Conservation (phyloP, 805 yeast species). For the Candida loeiensis region DNA sequence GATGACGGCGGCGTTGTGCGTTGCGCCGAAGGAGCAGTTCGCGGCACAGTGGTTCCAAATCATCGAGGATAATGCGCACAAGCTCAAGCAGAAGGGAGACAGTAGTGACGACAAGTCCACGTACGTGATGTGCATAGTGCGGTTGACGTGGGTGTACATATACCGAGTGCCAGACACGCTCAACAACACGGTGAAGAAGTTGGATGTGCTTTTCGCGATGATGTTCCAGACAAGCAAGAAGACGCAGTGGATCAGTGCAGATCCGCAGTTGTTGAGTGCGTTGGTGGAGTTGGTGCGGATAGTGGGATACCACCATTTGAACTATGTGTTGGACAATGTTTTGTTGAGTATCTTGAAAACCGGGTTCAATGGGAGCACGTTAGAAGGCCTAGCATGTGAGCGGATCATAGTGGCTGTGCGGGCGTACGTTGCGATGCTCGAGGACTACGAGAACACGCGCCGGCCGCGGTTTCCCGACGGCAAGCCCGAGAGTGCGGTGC, state of each 20-base stretch:
- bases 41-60: conserved; percentile 65
- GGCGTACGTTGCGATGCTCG: conserved; percentile 67
- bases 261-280: conserved; percentile 57
- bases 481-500: conserved; percentile 16
- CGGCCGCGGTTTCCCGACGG: conserved; percentile 76
- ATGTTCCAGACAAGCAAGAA: conserved; percentile 52
- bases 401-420: conserved; percentile 64
- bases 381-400: conserved; percentile 70
- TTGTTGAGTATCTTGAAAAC: conserved; percentile 64
- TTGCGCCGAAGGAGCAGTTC: conserved; percentile 75
- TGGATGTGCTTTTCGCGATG: conserved; percentile 59
- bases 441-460: conserved; percentile 51
- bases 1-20: conserved; percentile 71
- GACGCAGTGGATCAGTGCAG: conserved; percentile 74
- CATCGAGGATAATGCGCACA: conserved; percentile 58
- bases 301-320: conserved; percentile 74
- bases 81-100: conserved; percentile 58
- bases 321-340: conserved; percentile 74
- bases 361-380: conserved; percentile 52
- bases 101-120: conserved; percentile 44
- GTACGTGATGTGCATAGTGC: conserved; percentile 60
- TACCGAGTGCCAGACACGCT: conserved; percentile 84
- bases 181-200: conserved; percentile 77
- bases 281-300: conserved; percentile 72
- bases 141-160: conserved; percentile 86